Base-by-base conservation (phyloP, 305 asterid genomes). In the Solanum aculeatissimum region DNA sequence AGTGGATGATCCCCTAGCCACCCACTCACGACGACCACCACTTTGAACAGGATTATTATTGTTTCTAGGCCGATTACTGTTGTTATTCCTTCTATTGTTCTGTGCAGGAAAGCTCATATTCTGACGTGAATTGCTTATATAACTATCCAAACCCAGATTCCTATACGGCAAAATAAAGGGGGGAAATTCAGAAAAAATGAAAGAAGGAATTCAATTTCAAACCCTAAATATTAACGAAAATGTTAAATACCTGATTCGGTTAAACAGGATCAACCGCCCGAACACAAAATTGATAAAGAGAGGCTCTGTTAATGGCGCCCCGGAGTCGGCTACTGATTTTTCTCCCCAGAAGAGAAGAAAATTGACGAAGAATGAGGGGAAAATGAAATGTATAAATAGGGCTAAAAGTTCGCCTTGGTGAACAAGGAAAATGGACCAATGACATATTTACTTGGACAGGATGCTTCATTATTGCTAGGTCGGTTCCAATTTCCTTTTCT, bases 41-140 rank as follows among this genome's bases (percentile, higher is more conserved):
- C 86, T 83, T 47, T 89, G 90, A 57, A 82, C 86, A 84, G 85
- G 87, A 84, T 88, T 81, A 74, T 32, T 54, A 57, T 87, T 60
- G 5, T 4, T 90, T 84, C 97, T 92, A 12, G 93, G 85, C 71
- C 97, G 89, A 57, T 85, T 79, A 47, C 29, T 89, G 91, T 85
- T 88, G 45, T 88, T 97, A 88, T 95, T 88, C 85, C 91, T 71
- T 84, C 91, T 82, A 65, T 85, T 88, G 84, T 66, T 87, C 84
- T 90, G 97, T 79, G 83, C 94, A 23, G 93, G 85, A 87, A 89
- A 83, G 98, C 94, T 95, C 99, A 97, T 97, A 89, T 90, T 95
- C 93, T 87, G 92, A 86, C 88, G 83, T 79, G 82, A 75, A 78
- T 84, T 79, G n/a, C 84, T 51, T 80, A 85, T 85, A 83, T 69